Conservation (phyloP, 441 rosid species). For the Isatis lusitanica region DNA sequence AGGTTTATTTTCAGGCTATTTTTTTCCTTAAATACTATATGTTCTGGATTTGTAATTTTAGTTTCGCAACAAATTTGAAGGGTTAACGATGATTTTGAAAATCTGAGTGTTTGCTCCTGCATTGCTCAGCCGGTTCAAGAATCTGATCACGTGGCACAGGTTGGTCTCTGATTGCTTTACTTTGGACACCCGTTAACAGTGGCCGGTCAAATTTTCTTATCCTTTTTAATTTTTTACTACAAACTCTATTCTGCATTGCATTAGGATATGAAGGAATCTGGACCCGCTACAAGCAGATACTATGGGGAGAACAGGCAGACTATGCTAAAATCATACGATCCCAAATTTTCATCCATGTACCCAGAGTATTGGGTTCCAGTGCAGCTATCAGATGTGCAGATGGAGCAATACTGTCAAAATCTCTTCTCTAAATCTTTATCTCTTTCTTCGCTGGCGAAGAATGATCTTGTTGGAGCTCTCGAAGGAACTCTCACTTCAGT, state of each 20-base stretch:
- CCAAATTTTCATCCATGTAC: constrained; percentile 57
- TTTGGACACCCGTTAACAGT: constrained; percentile 4
- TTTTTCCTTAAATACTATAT: background rate
- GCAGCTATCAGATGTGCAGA: constrained; percentile 74
- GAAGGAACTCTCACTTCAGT: constrained; percentile 59
- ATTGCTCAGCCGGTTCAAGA: constrained; percentile 34
- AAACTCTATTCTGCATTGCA: constrained; percentile 39
- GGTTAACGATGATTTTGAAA: constrained; percentile 34
- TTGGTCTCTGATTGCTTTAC: constrained; percentile 35
- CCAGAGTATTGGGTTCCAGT: constrained; percentile 93
- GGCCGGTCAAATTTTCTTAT: background rate
- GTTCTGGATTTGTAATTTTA: constrained; percentile 17
- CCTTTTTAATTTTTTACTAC: background rate
- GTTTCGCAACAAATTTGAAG: constrained; percentile 40
- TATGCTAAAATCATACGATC: constrained; percentile 39
- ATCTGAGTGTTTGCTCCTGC: constrained; percentile 42
- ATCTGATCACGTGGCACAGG: constrained; percentile 37
- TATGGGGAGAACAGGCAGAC: constrained; percentile 30
- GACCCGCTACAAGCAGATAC: constrained; percentile 34
- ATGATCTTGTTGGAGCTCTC: constrained; percentile 64
- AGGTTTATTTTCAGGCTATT: background rate
- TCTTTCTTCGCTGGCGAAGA: constrained; percentile 63
- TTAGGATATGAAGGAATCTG: constrained; percentile 61
- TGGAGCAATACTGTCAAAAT: constrained; percentile 87
- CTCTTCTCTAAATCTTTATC: constrained; percentile 55